phyloP scores from a whole-genome alignment of 2,329 filamentous ascomycete genomes.

The Aspergillus udagawae region DNA sequence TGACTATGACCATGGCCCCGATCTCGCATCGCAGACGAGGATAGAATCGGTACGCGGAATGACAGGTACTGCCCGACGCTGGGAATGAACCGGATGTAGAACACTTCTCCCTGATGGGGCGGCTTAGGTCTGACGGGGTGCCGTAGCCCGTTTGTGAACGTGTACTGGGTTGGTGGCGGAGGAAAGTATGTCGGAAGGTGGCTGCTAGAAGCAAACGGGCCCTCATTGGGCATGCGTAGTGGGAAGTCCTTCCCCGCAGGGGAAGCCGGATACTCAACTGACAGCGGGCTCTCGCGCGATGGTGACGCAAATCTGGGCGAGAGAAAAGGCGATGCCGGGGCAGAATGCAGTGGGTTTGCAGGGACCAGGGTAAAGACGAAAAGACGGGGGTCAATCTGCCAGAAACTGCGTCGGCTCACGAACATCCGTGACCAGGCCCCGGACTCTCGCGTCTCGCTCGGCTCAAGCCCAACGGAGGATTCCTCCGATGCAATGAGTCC shows the following conservation, averaged over 20 bases:
- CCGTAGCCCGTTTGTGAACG: constrained; percentile 69
- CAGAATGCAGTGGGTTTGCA: constrained; percentile 45
- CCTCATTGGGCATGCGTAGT: constrained; percentile 26
- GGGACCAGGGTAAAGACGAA: constrained; percentile 84
- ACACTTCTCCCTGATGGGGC: constrained; percentile 81
- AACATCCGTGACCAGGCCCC: constrained; percentile 78
- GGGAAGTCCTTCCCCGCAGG: constrained; percentile 2
- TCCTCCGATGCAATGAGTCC: constrained; percentile 74
- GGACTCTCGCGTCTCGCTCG: constrained; percentile 55
- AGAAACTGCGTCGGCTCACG: constrained; percentile 75
- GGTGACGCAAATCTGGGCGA: constrained; percentile 51
- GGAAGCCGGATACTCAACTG: constrained; percentile 1
- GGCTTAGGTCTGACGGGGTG: constrained; percentile 88
- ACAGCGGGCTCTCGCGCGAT: constrained; percentile 27
- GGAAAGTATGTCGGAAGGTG: constrained; percentile 90
- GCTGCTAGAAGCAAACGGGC: constrained; percentile 48
- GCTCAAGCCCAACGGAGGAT: constrained; percentile 65
- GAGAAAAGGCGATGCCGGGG: constrained; percentile 46
- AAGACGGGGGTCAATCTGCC: constrained; percentile 82
- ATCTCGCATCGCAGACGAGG: constrained; percentile 31
- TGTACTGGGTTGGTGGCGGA: constrained; percentile 76
- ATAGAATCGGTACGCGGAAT: constrained; percentile 72
- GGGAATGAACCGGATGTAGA: constrained; percentile 84
- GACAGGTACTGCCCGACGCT: constrained; percentile 80
- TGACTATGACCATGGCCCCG: constrained; percentile 21